These are phyloP conservation scores for Rhizomucor miehei DNA, from an alignment of 371 early-diverging fungal genomes.

Conservation along the genomic window DNA sequence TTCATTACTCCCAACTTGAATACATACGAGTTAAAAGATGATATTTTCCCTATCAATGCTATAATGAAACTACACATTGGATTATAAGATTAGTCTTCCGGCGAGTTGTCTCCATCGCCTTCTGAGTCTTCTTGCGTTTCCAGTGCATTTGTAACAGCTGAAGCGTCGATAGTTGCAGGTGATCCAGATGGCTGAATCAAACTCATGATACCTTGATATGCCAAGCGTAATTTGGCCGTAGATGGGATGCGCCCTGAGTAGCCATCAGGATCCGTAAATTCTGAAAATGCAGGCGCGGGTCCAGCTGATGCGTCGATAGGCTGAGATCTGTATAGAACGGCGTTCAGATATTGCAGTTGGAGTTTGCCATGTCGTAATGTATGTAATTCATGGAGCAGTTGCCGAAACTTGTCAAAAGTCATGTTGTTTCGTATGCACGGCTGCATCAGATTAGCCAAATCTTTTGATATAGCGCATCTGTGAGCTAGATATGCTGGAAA, in stretches of 20 bases:
- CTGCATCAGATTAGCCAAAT: slow-evolving; percentile 9
- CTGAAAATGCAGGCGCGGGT: slow-evolving; percentile 1
- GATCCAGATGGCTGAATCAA: background rate
- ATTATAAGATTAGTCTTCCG: no score
- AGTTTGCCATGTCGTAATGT: slow-evolving; percentile 3
- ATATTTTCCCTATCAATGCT: no score
- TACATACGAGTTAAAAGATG: no score
- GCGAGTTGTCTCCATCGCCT: no score
- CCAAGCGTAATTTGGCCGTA: slow-evolving; percentile 1
- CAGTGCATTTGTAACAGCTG: no score
- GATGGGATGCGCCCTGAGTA: slow-evolving; percentile 7
- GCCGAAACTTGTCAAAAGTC: slow-evolving; percentile 9
- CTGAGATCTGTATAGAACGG: background rate
- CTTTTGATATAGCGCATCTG: slow-evolving; percentile 16
- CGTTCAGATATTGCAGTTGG: slow-evolving; percentile 9
- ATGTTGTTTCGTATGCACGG: slow-evolving; percentile 11
- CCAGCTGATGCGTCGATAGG: background rate
- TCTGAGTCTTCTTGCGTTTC: no score
- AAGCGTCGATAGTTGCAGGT: background rate
- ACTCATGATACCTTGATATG: background rate
- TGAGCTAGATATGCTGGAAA: slow-evolving; percentile 20
- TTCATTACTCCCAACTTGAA: no score
- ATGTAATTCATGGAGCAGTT: slow-evolving; percentile 15
- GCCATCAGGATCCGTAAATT: slow-evolving; percentile 4
- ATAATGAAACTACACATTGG: no score